These are phyloP conservation scores for Pythium graminicola DNA, from an alignment of 352 stramenopile species.

Conservation along the genomic window DNA sequence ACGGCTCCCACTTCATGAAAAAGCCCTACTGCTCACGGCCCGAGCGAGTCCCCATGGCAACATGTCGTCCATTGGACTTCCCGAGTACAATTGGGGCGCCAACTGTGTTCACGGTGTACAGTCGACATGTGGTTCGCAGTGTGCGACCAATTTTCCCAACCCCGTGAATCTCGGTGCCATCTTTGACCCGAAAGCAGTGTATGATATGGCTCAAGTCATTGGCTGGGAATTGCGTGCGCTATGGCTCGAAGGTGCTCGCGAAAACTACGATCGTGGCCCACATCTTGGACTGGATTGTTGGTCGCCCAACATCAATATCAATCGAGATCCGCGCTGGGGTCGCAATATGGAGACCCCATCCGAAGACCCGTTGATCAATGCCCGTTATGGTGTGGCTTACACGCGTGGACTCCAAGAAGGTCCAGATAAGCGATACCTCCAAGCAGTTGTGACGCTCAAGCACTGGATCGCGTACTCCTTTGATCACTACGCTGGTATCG, in stretches of 20 bases:
- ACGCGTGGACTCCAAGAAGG: conserved; percentile 85
- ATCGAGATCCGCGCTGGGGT: conserved; percentile 92
- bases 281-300: conserved; percentile 90
- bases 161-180: conserved; percentile 82
- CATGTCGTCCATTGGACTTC: conserved; percentile 75
- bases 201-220: conserved; percentile 85
- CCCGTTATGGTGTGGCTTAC: conserved; percentile 87
- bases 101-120: conserved; percentile 92
- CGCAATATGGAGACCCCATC: conserved; percentile 91
- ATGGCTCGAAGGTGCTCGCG: conserved; percentile 66
- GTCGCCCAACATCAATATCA: conserved; percentile 95
- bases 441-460: conserved; percentile 89
- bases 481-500: conserved; percentile 61
- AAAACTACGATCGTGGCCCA: conserved; percentile 53
- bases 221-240: conserved; percentile 72
- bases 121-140: conserved; percentile 66
- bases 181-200: conserved; percentile 79
- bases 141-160: conserved; percentile 89
- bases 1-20: conserved; percentile 63
- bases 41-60: conserved; percentile 59
- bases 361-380: conserved; percentile 91
- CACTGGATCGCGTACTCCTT: conserved; percentile 92
- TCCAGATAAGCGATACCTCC: conserved; percentile 53
- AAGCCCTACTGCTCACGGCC: conserved; percentile 61
- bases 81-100: conserved; percentile 91